Conservation (phyloP, 768 basidiomycete genomes). For the Agaricus sinodeliciosus region DNA sequence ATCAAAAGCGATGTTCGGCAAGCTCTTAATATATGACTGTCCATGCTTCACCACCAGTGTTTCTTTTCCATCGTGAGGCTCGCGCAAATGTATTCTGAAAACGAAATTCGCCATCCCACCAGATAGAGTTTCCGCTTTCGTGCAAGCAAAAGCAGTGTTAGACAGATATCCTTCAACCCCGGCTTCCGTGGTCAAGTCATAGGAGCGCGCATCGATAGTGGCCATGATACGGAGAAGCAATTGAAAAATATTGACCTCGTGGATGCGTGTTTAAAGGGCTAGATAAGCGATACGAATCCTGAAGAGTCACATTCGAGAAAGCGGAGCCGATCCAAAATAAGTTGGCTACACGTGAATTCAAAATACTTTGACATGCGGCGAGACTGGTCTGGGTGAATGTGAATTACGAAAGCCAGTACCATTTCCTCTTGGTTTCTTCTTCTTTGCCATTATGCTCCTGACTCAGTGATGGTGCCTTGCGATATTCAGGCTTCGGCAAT, state of each 20-base stretch:
- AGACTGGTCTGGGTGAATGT: background rate
- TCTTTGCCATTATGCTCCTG: slow-evolving; percentile 10
- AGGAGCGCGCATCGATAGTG: background rate
- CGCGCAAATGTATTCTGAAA: slow-evolving; percentile 44
- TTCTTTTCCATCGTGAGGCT: slow-evolving; percentile 30
- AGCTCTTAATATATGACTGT: slow-evolving; percentile 32
- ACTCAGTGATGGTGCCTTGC: slow-evolving; percentile 5
- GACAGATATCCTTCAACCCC: slow-evolving; percentile 38
- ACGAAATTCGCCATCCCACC: slow-evolving; percentile 53
- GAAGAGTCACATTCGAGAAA: background rate
- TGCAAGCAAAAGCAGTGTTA: slow-evolving; percentile 40
- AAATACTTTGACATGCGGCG: background rate
- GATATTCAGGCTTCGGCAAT: slow-evolving; percentile 18
- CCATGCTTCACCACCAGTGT: slow-evolving; percentile 59
- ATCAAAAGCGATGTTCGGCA: slow-evolving; percentile 18
- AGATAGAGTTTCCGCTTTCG: slow-evolving; percentile 30
- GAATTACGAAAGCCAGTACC: background rate
- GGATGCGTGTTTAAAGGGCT: too few species aligned
- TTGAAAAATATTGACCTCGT: background rate
- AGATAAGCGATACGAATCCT: background rate
- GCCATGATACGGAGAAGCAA: background rate
- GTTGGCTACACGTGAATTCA: background rate
- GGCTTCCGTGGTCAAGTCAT: slow-evolving; percentile 26
- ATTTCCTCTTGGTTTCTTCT: slow-evolving; percentile 8
- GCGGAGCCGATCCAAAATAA: slow-evolving; percentile 3